Percentiles rank a stretch among this genome's conserved stretches.
These are phyloP conservation scores for Sporothrix euskadiensis DNA, from an alignment of 2,329 filamentous ascomycete genomes.

Conservation along the genomic window DNA sequence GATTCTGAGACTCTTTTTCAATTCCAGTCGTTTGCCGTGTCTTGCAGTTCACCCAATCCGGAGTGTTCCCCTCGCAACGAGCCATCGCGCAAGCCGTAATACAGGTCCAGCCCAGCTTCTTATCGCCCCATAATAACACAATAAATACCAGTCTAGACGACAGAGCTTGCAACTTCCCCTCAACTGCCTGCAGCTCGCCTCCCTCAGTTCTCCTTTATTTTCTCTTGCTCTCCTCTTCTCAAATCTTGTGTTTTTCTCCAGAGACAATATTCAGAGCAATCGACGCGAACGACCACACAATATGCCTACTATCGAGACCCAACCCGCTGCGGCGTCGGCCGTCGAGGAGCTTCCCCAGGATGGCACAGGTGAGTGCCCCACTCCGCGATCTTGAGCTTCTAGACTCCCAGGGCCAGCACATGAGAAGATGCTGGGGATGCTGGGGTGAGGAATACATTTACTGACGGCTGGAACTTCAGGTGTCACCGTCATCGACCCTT, in stretches of 20 bases:
- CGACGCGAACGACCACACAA: neutral
- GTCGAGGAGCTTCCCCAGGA: conserved; percentile 30
- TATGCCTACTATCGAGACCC: conserved; percentile 21
- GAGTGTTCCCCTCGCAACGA: conserved; percentile 29
- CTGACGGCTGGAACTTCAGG: conserved; percentile 52
- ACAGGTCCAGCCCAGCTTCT: conserved; percentile 12
- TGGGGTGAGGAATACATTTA: neutral
- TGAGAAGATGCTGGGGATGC: no score
- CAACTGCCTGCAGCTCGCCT: conserved; percentile 14
- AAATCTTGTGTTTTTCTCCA: neutral
- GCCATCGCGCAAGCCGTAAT: conserved; percentile 8
- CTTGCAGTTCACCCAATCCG: conserved; percentile 21
- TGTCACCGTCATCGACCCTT: conserved; percentile 84
- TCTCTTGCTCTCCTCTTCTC: neutral
- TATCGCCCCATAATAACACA: conserved; percentile 32
- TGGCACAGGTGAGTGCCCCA: conserved; percentile 30
- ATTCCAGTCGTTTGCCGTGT: conserved; percentile 17
- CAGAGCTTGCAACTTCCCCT: conserved; percentile 26
- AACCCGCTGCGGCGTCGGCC: conserved; percentile 1
- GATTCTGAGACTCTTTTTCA: conserved; percentile 20
- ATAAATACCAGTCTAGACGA: conserved; percentile 22
- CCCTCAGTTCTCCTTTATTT: neutral
- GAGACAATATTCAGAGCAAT: neutral
- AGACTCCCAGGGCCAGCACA: neutral
- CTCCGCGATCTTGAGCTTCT: conserved; percentile 22